These are phyloP conservation scores for Solanum appendiculatum DNA, from an alignment of 257 asterid species.

Conservation along the genomic window DNA sequence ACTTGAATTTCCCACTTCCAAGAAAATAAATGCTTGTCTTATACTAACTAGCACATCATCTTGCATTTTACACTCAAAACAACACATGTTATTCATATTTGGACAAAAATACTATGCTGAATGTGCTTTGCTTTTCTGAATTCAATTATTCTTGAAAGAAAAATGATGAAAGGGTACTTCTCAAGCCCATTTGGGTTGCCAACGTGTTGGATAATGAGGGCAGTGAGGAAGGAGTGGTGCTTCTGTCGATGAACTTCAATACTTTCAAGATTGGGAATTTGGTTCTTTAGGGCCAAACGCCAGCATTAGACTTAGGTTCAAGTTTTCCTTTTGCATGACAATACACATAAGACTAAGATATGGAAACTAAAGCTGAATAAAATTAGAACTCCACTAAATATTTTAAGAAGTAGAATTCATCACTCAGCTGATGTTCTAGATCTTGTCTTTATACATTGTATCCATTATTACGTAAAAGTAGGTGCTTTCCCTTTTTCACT, in stretches of 20 bases:
- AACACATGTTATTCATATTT: background rate
- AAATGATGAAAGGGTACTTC: background rate
- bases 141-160: background rate
- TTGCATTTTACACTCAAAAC: background rate
- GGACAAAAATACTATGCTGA: background rate
- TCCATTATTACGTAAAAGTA: background rate
- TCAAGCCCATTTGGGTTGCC: background rate
- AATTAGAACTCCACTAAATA: background rate
- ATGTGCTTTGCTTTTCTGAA: background rate
- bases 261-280: background rate
- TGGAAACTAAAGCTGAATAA: background rate
- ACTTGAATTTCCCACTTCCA: background rate
- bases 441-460: background rate
- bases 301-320: background rate
- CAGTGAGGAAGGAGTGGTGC: background rate
- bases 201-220: background rate
- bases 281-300: background rate
- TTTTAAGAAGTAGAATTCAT: background rate
- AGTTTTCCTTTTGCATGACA: background rate
- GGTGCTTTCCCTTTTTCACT: background rate
- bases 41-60: too few relatives aligned
- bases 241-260: background rate
- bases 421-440: background rate
- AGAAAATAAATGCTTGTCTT: background rate
- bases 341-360: background rate